Base-by-base conservation (phyloP, 2,329 filamentous ascomycete genomes). In the Lasiodiplodia sp. region DNA sequence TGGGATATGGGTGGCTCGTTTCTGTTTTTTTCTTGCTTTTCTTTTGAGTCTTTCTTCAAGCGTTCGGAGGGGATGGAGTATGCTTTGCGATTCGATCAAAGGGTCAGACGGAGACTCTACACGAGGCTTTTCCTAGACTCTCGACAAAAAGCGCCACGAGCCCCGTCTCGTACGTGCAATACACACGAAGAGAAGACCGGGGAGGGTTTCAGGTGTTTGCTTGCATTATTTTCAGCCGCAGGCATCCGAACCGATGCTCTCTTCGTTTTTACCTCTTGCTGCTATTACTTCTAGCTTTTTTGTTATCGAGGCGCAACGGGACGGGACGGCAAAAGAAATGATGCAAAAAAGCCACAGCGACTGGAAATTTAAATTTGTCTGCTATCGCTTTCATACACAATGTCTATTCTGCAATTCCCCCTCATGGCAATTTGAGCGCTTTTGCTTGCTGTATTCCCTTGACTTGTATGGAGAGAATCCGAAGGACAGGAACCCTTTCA, bases 301-400 rank as follows among this genome's bases (percentile, higher is more conserved):
- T 34, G 25, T 44, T n/a, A 23, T 23, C n/a, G 1, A 40, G 57
- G 23, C 57, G 57, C 23, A 44, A 23, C 37, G 58, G 58, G 58
- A 63, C 58, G 58, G 58, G 25, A 63, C 58, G 58, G 40, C 40
- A 63, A 63, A 63, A 63, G 58, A 63, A 63, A 63, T 25, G 58
- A 63, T 51, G 31, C 57, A 40, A 47, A 63, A 63, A 60, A 23
- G 28, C 25, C 49, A 16, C 40, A 37, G 25, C 58, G 23, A 63
- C 18, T 16, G 44, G 34, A 34, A 63, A 44, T 38, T 44, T 34
- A 37, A n/a, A 63, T 63, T 62, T n/a, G 58, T 25, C 49, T 34
- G 3, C 25, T 18, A 44, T 44, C 40, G 5, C 40, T n/a, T 44
- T 18, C 31, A 10, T 18, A 18, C 40, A 18, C 40, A 44, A 44